Base-by-base conservation (phyloP, 2,329 filamentous ascomycete species). In the Fusarium sp. region DNA sequence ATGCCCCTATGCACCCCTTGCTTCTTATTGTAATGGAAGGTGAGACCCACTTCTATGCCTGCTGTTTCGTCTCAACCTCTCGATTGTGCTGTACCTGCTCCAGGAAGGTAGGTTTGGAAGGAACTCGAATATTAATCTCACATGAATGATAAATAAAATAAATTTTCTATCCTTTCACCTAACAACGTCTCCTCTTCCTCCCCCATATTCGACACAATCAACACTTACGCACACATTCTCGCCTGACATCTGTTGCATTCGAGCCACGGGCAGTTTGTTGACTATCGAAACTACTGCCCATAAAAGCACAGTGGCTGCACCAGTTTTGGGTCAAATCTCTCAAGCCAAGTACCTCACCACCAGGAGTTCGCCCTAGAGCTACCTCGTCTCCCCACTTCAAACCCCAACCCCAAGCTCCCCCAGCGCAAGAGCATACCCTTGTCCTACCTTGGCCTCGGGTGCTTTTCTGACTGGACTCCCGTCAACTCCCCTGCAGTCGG, bases 401-500 rank as follows among this genome's bases (percentile, higher is more conserved):
- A 50, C 30, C 23, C 39, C 38, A 21, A 68, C 30, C 28, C 28
- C 32, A 21, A 68, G 54, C 39, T 62, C 53, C 56, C 49, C 55
- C 51, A 32, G 28, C 40, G 17, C 34, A 50, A 54, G 30, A 36
- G 34, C 34, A 17, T 8, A 36, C 34, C 34, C 34, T 36, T 67
- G 44, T 57, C 43, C 57, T 44, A 45, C 45, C 60, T 65, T 62
- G 56, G 52, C 66, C 53, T 58, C 58, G 58, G 58, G 59, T 66
- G 56, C 61, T 61, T 60, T 36, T 64, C 51, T 60, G 44, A 60
- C 67, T 58, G 61, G 66, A 70, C 67, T 73, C 56, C 60, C 63
- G 44, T 56, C 58, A 57, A 50, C 55, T 73, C 67, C 73, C 73
- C 73, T 73, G 72, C 65, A 68, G 65, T 71, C 66, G 67, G 67